These are phyloP conservation scores for Verticillium longisporum DNA, from an alignment of 2,329 filamentous ascomycete species.

Conservation along the genomic window DNA sequence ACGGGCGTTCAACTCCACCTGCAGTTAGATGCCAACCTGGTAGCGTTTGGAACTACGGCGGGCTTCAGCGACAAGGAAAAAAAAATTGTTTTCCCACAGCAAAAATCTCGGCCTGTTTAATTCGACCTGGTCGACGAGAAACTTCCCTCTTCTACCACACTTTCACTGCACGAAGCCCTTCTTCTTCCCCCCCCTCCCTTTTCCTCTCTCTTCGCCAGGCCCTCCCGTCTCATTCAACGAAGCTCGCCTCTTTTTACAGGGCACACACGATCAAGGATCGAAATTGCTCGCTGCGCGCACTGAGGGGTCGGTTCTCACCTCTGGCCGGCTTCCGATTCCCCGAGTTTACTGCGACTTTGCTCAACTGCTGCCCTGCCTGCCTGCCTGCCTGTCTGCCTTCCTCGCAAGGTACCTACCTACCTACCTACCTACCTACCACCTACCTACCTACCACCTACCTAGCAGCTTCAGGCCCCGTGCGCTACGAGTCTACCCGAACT, in stretches of 20 bases:
- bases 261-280: not conserved
- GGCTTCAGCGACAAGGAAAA: slow-evolving; percentile 6
- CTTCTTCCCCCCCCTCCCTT: slow-evolving; percentile 4
- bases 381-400: not conserved
- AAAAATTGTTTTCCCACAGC: slow-evolving; percentile 13
- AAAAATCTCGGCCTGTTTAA: slow-evolving; percentile 12
- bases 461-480: not conserved
- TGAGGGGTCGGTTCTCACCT: not conserved
- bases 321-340: not conserved
- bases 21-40: not conserved
- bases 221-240: not conserved
- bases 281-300: not conserved
- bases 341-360: not conserved
- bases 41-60: not conserved
- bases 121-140: slow-evolving; percentile 7
- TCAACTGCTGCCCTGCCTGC: not conserved
- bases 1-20: not conserved
- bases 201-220: slow-evolving; percentile 1
- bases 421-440: not conserved
- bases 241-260: not conserved
- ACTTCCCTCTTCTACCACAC: slow-evolving; percentile 4
- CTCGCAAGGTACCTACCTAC: not conserved
- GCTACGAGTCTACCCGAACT: not conserved
- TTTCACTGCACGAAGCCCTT: slow-evolving; percentile 5
- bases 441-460: not conserved